phyloP scores from a whole-genome alignment of 2,329 filamentous ascomycete species.

The Fusarium phyllophilum region DNA sequence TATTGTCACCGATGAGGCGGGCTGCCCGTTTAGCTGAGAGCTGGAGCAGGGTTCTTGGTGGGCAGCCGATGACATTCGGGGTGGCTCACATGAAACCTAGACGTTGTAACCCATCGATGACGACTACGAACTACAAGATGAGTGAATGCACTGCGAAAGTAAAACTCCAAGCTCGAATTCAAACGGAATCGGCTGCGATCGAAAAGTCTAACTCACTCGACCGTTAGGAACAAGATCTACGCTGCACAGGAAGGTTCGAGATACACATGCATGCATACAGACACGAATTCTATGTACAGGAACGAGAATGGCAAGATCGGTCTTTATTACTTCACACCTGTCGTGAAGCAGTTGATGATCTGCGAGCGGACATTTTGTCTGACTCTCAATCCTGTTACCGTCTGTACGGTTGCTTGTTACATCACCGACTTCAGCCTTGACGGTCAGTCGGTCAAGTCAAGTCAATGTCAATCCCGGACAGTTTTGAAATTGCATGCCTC shows the following conservation, averaged over 20 bases:
- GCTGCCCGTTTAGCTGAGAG: constrained; percentile 32
- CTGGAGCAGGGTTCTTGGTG: constrained; percentile 28
- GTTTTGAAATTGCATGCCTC: constrained; percentile 20
- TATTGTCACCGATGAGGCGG: constrained; percentile 37
- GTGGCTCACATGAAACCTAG: constrained; percentile 34
- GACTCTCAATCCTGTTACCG: background rate
- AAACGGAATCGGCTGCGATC: background rate
- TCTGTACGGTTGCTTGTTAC: background rate
- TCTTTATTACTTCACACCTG: background rate
- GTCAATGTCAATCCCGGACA: background rate
- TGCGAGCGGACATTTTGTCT: background rate
- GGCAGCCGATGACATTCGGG: constrained; percentile 34
- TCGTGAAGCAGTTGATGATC: background rate
- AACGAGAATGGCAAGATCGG: background rate
- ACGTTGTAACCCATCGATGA: constrained; percentile 27
- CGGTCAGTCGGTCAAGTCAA: background rate
- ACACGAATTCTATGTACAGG: background rate
- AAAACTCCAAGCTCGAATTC: constrained; percentile 6
- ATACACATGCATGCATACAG: background rate
- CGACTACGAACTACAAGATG: constrained; percentile 28
- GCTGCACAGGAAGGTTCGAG: background rate
- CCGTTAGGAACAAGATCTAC: background rate
- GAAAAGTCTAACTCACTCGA: background rate
- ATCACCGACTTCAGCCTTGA: background rate
- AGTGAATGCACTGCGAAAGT: background rate